These are phyloP conservation scores for Sequoia sempervirens DNA, from an alignment of 75 land plant species.

Conservation along the genomic window DNA sequence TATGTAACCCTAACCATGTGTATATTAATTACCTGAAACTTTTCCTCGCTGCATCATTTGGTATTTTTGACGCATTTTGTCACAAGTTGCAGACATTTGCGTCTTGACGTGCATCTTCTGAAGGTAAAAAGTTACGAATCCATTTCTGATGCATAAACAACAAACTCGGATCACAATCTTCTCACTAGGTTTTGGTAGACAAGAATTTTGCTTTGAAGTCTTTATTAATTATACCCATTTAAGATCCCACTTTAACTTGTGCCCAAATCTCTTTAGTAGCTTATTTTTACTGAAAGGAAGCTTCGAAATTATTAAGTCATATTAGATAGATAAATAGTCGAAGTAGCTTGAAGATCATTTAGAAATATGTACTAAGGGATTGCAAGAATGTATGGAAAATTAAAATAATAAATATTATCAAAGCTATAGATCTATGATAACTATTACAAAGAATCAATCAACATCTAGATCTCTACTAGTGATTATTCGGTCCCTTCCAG, in stretches of 20 bases:
- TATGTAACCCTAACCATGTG: background rate
- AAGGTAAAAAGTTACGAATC: background rate
- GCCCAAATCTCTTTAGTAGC: background rate
- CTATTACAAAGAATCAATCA: background rate
- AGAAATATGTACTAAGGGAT: too few relatives aligned
- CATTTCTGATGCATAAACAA: background rate
- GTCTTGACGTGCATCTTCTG: background rate
- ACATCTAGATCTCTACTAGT: background rate
- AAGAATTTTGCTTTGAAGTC: background rate
- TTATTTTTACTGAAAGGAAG: too few relatives aligned
- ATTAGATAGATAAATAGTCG: too few relatives aligned
- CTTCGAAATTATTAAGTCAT: too few relatives aligned
- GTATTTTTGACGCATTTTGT: background rate
- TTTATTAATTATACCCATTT: too few relatives aligned
- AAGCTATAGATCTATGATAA: too few relatives aligned
- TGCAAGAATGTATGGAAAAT: too few relatives aligned
- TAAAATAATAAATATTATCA: too few relatives aligned
- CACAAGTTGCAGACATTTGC: too few relatives aligned
- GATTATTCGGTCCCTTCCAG: too few relatives aligned
- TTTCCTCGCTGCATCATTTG: background rate
- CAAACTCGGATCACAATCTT: background rate
- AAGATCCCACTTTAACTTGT: too few relatives aligned
- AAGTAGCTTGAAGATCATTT: too few relatives aligned
- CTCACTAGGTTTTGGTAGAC: background rate
- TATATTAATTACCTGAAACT: background rate